Conservation (phyloP, 257 asterid species). For the Scutellaria minor region DNA sequence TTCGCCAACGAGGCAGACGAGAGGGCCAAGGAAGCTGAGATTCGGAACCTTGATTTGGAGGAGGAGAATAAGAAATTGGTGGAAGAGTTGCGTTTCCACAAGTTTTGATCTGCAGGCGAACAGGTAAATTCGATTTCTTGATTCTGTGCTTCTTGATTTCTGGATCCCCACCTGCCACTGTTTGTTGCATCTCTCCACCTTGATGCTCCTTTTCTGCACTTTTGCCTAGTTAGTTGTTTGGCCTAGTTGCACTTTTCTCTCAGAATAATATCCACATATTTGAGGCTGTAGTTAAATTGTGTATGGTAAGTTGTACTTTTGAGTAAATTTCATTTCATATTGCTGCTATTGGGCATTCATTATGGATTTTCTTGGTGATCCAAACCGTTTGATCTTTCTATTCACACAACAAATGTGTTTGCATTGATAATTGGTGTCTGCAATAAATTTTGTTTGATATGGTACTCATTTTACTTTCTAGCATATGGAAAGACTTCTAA, state of each 20-base stretch:
- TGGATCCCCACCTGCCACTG: too few species aligned
- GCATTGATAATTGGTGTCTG: background rate
- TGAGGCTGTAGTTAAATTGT: background rate
- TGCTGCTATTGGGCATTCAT: background rate
- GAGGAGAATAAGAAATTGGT: slow-evolving; percentile 61
- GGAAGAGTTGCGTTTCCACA: slow-evolving; percentile 60
- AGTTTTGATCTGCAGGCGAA: slow-evolving; percentile 45
- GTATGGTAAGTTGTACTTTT: background rate
- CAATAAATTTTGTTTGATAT: background rate
- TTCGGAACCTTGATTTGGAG: slow-evolving; percentile 59
- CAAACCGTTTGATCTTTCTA: background rate
- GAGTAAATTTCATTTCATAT: background rate
- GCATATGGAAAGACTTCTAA: background rate
- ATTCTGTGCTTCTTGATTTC: background rate
- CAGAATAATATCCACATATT: background rate
- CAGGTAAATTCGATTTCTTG: slow-evolving; percentile 50
- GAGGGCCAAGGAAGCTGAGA: slow-evolving; percentile 85
- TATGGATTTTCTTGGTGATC: slow-evolving; percentile 7
- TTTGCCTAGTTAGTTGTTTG: background rate
- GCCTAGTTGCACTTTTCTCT: background rate
- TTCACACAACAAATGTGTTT: background rate
- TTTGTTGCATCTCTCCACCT: too few species aligned
- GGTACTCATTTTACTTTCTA: background rate
- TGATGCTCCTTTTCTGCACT: background rate
- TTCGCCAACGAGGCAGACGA: slow-evolving; percentile 94